Conservation (phyloP, 2,329 filamentous ascomycete genomes). For the Cadophora gregata region DNA sequence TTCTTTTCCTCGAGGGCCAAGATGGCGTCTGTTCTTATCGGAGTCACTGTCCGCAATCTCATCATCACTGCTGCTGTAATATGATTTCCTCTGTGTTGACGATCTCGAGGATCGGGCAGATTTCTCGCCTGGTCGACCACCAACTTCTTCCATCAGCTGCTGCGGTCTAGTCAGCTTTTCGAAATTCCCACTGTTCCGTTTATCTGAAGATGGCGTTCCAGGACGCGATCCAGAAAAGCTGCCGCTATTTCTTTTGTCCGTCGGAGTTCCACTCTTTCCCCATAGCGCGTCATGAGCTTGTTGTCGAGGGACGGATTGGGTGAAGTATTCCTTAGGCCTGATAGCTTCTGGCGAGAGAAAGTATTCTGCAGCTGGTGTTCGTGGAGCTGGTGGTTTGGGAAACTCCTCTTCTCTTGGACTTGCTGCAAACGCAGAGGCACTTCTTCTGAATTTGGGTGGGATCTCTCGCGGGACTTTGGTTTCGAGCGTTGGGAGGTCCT, state of each 20-base stretch:
- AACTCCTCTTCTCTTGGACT: slow-evolving; percentile 34
- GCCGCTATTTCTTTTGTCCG: slow-evolving; percentile 40
- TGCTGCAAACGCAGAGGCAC: slow-evolving; percentile 37
- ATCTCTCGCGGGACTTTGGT: slow-evolving; percentile 43
- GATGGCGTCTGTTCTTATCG: slow-evolving; percentile 32
- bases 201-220: slow-evolving; percentile 33
- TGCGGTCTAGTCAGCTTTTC: slow-evolving; percentile 38
- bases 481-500: slow-evolving; percentile 43
- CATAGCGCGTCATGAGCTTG: slow-evolving; percentile 45
- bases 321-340: slow-evolving; percentile 35
- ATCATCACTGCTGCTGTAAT: slow-evolving; percentile 41
- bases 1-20: slow-evolving; percentile 14
- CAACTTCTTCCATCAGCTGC: slow-evolving; percentile 37
- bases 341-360: slow-evolving; percentile 56
- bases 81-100: slow-evolving; percentile 29
- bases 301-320: slow-evolving; percentile 46
- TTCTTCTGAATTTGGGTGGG: slow-evolving; percentile 42
- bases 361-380: slow-evolving; percentile 45
- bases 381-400: slow-evolving; percentile 38
- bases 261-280: slow-evolving; percentile 39
- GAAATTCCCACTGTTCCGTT: slow-evolving; percentile 31
- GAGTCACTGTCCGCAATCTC: slow-evolving; percentile 41
- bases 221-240: slow-evolving; percentile 31
- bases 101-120: slow-evolving; percentile 35
- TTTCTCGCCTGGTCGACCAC: slow-evolving; percentile 31